Conservation (phyloP, 2,329 filamentous ascomycete species). For the Sarocladium strictum region DNA sequence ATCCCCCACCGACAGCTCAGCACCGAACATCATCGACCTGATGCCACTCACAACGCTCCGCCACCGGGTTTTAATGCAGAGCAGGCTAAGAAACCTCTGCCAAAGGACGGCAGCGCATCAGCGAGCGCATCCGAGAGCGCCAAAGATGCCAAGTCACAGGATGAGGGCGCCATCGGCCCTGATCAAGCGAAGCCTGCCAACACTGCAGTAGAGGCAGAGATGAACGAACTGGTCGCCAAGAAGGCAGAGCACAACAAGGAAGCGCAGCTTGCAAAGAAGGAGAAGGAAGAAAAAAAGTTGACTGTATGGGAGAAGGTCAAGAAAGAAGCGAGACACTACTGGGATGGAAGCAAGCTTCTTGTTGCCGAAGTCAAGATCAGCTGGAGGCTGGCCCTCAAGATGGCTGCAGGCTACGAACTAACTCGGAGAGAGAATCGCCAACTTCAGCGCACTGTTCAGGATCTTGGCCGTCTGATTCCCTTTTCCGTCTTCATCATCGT, state of each 20-base stretch:
- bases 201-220: conserved; percentile 33
- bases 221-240: conserved; percentile 57
- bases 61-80: conserved; percentile 81
- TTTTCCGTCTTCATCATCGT: conserved; percentile 98
- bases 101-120: conserved; percentile 42
- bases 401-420: conserved; percentile 96
- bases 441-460: conserved; percentile 86
- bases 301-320: conserved; percentile 90
- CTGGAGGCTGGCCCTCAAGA: conserved; percentile 84
- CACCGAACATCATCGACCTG: conserved; percentile 52
- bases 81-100: conserved; percentile 77
- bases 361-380: conserved; percentile 92
- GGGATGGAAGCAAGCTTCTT: conserved; percentile 95
- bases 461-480: conserved; percentile 84
- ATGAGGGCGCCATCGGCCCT: conserved; percentile 23
- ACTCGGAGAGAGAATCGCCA: conserved; percentile 90
- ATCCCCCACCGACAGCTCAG: conserved; percentile 50
- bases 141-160: conserved; percentile 22
- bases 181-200: conserved; percentile 19
- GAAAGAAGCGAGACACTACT: conserved; percentile 90
- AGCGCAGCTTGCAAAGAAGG: conserved; percentile 46
- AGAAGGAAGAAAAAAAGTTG: conserved; percentile 77
- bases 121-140: conserved; percentile 29
- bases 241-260: conserved; percentile 58
- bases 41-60: conserved; percentile 52